Conservation (phyloP, 2,329 filamentous ascomycete species). For the Aureobasidium mangrovei region DNA sequence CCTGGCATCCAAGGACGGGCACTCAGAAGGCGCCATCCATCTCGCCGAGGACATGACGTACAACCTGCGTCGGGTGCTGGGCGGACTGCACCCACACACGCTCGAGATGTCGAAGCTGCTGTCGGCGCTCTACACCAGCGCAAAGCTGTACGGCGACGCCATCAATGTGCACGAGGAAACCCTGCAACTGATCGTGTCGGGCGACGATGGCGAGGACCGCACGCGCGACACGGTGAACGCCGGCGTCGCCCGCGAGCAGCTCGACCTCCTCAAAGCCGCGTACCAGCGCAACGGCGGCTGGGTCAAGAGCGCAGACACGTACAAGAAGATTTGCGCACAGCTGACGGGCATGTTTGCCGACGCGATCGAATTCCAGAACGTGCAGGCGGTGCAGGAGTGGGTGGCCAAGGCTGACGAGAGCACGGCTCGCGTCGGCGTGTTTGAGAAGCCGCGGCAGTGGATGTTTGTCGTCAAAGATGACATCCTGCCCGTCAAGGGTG, state of each 20-base stretch:
- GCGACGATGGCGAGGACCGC: conserved; percentile 20
- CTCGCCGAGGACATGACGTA: conserved; percentile 48
- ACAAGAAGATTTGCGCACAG: conserved; percentile 31
- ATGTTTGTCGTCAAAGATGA: conserved; percentile 6
- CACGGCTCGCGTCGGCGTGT: background rate
- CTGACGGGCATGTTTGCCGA: background rate
- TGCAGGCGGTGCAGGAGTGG: background rate
- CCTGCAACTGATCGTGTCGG: conserved; percentile 23
- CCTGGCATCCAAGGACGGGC: conserved; percentile 32
- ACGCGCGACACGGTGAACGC: conserved; percentile 16
- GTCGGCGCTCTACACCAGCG: conserved; percentile 40
- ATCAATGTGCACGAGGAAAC: conserved; percentile 27
- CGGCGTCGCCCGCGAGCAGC: conserved; percentile 28
- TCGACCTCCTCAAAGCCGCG: conserved; percentile 31
- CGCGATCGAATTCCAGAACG: background rate
- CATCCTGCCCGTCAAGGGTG: background rate
- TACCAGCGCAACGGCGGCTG: conserved; percentile 37
- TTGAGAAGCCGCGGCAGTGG: conserved; percentile 5
- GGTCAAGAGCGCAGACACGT: conserved; percentile 42
- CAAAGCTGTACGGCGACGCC: conserved; percentile 22
- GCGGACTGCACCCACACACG: conserved; percentile 39
- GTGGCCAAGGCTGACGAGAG: background rate
- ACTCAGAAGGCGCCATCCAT: conserved; percentile 35
- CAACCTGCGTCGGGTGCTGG: conserved; percentile 47
- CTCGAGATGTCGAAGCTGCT: conserved; percentile 43